A percentile compares a stretch with the other conserved stretches of the same genome.
These are phyloP conservation scores for Phytophthora citrophthora DNA, from an alignment of 352 stramenopile genomes.

Conservation along the genomic window DNA sequence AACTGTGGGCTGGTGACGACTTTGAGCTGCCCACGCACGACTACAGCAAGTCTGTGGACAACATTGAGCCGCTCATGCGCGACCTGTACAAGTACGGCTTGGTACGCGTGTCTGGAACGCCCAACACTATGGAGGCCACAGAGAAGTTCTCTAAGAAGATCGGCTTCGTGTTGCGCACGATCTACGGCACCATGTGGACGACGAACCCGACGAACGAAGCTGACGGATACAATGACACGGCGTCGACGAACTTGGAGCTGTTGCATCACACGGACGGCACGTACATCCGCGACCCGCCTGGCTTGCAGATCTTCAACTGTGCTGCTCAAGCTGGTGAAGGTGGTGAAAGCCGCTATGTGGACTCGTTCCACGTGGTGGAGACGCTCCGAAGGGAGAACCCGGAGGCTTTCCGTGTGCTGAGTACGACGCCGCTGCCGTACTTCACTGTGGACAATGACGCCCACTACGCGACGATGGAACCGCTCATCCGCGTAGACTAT, in stretches of 20 bases:
- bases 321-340: slow-evolving; percentile 73
- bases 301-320: slow-evolving; percentile 92
- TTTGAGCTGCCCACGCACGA: slow-evolving; percentile 57
- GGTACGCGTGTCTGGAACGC: slow-evolving; percentile 68
- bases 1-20: slow-evolving; percentile 57
- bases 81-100: slow-evolving; percentile 79
- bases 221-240: slow-evolving; percentile 88
- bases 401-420: slow-evolving; percentile 75
- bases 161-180: slow-evolving; percentile 84
- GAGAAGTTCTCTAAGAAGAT: slow-evolving; percentile 85
- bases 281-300: slow-evolving; percentile 88
- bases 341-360: slow-evolving; percentile 81
- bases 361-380: slow-evolving; percentile 82
- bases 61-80: slow-evolving; percentile 74
- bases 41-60: slow-evolving; percentile 47
- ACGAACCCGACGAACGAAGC: slow-evolving; percentile 75
- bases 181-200: slow-evolving; percentile 92
- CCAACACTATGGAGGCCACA: slow-evolving; percentile 78
- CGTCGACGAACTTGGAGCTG: slow-evolving; percentile 86
- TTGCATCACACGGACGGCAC: slow-evolving; percentile 89
- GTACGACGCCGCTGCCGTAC: slow-evolving; percentile 73
- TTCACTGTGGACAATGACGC: slow-evolving; percentile 81
- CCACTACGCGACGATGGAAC: slow-evolving; percentile 81
- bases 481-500: slow-evolving; percentile 80
- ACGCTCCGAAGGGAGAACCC: slow-evolving; percentile 60